Conservation (phyloP, 2,329 filamentous ascomycete genomes). For the Fusarium tjaetaba region DNA sequence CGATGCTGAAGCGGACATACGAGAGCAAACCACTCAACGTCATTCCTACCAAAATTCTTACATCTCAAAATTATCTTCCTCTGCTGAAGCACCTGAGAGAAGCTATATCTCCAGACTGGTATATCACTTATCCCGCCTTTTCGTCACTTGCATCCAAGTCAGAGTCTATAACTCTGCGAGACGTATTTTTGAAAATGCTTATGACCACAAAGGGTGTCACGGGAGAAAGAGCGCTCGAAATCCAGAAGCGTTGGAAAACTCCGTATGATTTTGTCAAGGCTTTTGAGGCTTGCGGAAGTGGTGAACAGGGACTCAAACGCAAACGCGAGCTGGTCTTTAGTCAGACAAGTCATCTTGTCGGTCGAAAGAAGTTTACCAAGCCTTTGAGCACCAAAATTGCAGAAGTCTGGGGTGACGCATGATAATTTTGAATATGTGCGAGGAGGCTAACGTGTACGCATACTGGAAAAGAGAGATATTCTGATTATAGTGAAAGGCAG, state of each 20-base stretch:
- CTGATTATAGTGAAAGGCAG: not conserved
- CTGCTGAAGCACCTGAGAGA: slow-evolving; percentile 68
- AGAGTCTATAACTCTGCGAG: slow-evolving; percentile 75
- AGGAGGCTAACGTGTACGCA: not conserved
- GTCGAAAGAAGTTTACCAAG: slow-evolving; percentile 74
- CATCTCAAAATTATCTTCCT: slow-evolving; percentile 72
- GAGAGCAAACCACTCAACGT: slow-evolving; percentile 66
- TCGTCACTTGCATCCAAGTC: slow-evolving; percentile 79
- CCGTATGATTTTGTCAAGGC: slow-evolving; percentile 77
- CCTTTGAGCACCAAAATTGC: slow-evolving; percentile 74
- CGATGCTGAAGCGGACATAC: slow-evolving; percentile 72
- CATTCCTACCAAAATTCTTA: slow-evolving; percentile 72
- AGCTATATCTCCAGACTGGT: slow-evolving; percentile 60
- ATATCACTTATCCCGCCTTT: slow-evolving; percentile 77
- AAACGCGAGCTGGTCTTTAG: slow-evolving; percentile 69
- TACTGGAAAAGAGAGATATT: not conserved
- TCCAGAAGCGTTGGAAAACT: slow-evolving; percentile 81
- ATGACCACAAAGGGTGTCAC: slow-evolving; percentile 82
- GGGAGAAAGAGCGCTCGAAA: slow-evolving; percentile 81
- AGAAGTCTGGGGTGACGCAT: slow-evolving; percentile 73
- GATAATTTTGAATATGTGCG: slow-evolving; percentile 21
- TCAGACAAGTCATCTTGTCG: slow-evolving; percentile 67
- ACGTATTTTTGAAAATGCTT: slow-evolving; percentile 85
- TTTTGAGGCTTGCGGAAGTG: slow-evolving; percentile 64
- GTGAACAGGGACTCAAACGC: slow-evolving; percentile 62